Conservation (phyloP, 1,139 yeast species). For the Lodderomyces parapsilosis region DNA sequence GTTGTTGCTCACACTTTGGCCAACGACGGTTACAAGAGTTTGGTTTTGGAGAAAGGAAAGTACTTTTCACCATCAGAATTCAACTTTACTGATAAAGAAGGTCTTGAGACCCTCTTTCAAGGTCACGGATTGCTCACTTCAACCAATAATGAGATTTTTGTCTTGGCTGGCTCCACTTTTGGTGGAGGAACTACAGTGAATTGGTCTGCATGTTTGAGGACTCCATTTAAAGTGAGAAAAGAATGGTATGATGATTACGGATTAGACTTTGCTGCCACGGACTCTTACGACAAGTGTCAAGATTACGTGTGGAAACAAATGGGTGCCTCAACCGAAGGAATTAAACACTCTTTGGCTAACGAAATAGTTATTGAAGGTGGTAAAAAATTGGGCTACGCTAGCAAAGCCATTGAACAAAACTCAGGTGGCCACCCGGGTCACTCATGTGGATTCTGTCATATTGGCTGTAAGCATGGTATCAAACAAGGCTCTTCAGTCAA, state of each 20-base stretch:
- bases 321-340: slow-evolving; percentile 45
- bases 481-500: slow-evolving; percentile 53
- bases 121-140: slow-evolving; percentile 34
- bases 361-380: slow-evolving; percentile 46
- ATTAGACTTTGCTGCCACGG: slow-evolving; percentile 48
- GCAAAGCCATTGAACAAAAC: slow-evolving; percentile 47
- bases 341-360: slow-evolving; percentile 52
- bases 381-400: slow-evolving; percentile 45
- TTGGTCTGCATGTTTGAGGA: slow-evolving; percentile 59
- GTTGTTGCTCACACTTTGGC: slow-evolving; percentile 54
- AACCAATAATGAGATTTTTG: slow-evolving; percentile 33
- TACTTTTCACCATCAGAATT: slow-evolving; percentile 41
- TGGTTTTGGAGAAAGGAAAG: slow-evolving; percentile 56
- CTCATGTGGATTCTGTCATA: slow-evolving; percentile 51
- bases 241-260: slow-evolving; percentile 55
- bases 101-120: slow-evolving; percentile 41
- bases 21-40: slow-evolving; percentile 41
- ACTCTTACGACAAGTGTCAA: slow-evolving; percentile 45
- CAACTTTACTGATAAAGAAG: slow-evolving; percentile 39
- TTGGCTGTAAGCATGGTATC: slow-evolving; percentile 56
- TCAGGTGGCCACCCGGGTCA: slow-evolving; percentile 48
- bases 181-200: slow-evolving; percentile 65
- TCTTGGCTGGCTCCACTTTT: slow-evolving; percentile 56
- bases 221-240: slow-evolving; percentile 53
- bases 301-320: slow-evolving; percentile 51